Evolutionary conservation across 768 basidiomycete genomes (phyloP).

Genomic region (Rhodocollybia butyracea): DNA sequence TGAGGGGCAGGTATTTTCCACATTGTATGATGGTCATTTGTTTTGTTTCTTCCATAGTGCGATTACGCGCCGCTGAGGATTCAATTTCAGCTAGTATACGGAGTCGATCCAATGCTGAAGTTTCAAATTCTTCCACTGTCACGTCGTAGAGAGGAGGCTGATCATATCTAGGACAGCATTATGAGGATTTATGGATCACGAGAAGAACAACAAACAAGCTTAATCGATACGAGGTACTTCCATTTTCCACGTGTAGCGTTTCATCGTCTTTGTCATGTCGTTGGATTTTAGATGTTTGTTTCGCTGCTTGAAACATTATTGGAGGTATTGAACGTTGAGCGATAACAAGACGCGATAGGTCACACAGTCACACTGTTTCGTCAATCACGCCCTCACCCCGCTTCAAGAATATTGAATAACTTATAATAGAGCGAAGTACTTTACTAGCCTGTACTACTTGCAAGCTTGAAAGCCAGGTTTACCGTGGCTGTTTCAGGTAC

Average conservation of each 20-base stretch:
- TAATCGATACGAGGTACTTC: slow-evolving; percentile 60
- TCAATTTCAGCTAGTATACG: slow-evolving; percentile 90
- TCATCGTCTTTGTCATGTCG: not conserved
- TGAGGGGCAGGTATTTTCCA: slow-evolving; percentile 74
- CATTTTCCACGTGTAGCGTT: slow-evolving; percentile 30
- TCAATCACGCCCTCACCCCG: not conserved
- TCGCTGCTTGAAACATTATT: slow-evolving; percentile 3
- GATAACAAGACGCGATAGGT: not conserved
- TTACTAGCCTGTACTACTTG: too few relatives aligned
- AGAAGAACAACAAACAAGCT: slow-evolving; percentile 67
- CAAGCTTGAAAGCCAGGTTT: too few relatives aligned
- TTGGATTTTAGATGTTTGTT: not conserved
- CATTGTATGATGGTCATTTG: slow-evolving; percentile 59
- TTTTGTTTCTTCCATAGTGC: slow-evolving; percentile 76
- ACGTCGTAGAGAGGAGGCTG: slow-evolving; percentile 82
- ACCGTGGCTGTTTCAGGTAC: too few relatives aligned
- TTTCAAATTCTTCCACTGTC: slow-evolving; percentile 94
- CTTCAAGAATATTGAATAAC: too few relatives aligned
- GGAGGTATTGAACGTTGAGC: not conserved
- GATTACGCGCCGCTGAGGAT: slow-evolving; percentile 80
- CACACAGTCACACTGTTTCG: not conserved
- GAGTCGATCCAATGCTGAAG: slow-evolving; percentile 82
- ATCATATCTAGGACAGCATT: slow-evolving; percentile 65
- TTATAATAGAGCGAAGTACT: too few relatives aligned
- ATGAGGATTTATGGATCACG: not conserved